Conservation (phyloP, 495 filamentous ascomycete species). For the Pyrenula massariospora region DNA sequence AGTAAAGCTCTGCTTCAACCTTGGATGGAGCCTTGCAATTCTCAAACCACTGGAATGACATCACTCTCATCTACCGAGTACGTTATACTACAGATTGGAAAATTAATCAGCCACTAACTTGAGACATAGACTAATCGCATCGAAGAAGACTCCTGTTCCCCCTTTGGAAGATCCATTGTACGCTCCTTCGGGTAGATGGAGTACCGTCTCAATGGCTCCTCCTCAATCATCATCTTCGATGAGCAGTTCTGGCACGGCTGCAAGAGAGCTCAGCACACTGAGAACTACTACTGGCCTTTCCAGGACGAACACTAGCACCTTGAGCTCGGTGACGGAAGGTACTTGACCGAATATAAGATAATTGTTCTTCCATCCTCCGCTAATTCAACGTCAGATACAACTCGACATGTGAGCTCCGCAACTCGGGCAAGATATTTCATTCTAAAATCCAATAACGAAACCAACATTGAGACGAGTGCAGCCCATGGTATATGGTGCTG, state of each 20-base stretch:
- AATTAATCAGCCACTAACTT: not conserved
- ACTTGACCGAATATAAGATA: not conserved
- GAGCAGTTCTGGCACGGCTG: not conserved
- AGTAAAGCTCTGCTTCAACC: not conserved
- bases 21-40: not conserved
- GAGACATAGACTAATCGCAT: not conserved
- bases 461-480: not conserved
- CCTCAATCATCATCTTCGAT: not conserved
- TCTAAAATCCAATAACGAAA: not conserved
- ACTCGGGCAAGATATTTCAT: not conserved
- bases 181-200: constrained; percentile 1
- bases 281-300: not conserved
- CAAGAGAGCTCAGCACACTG: not conserved
- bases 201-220: not conserved
- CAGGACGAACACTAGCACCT: not conserved
- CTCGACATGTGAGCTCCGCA: not conserved
- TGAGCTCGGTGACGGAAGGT: not conserved
- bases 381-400: not conserved
- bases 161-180: not conserved
- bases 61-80: not conserved
- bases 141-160: not conserved
- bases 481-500: not conserved
- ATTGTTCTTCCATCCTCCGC: not conserved
- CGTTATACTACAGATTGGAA: not conserved
- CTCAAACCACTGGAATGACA: not conserved